These are phyloP conservation scores for Xylaria sp. DNA, from an alignment of 2,329 filamentous ascomycete genomes.

Conservation along the genomic window DNA sequence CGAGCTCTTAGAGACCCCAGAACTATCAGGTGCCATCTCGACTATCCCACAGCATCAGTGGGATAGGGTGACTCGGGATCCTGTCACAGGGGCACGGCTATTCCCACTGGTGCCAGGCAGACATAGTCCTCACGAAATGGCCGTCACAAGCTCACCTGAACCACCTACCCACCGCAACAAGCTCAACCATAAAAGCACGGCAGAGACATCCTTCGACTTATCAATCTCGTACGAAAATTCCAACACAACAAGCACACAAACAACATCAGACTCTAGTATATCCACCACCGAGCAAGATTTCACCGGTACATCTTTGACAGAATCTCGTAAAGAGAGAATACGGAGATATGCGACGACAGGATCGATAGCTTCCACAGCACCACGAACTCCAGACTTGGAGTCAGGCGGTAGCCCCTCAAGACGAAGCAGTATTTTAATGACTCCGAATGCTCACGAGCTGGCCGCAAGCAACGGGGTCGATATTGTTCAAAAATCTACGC, in stretches of 20 bases:
- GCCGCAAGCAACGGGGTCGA: slow-evolving; percentile 29
- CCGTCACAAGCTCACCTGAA: slow-evolving; percentile 5
- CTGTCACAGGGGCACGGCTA: slow-evolving; percentile 41
- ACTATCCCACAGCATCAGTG: slow-evolving; percentile 35
- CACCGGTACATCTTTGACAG: slow-evolving; percentile 25
- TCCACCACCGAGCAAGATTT: slow-evolving; percentile 21
- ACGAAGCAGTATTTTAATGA: slow-evolving; percentile 46
- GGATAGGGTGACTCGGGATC: slow-evolving; percentile 34
- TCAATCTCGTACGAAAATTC: slow-evolving; percentile 27
- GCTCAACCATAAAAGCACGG: slow-evolving; percentile 1
- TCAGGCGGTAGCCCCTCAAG: slow-evolving; percentile 43
- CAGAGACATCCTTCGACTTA: slow-evolving; percentile 22
- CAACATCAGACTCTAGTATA: slow-evolving; percentile 29
- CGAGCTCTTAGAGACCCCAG: slow-evolving; percentile 22
- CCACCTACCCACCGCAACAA: slow-evolving; percentile 11
- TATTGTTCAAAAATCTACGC: slow-evolving; percentile 25
- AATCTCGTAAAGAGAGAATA: slow-evolving; percentile 19
- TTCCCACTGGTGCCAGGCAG: slow-evolving; percentile 41
- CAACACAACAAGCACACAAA: slow-evolving; percentile 21
- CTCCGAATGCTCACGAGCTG: slow-evolving; percentile 42
- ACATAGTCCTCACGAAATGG: slow-evolving; percentile 1
- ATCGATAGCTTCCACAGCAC: slow-evolving; percentile 39
- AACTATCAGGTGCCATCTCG: slow-evolving; percentile 31
- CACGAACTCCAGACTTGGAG: slow-evolving; percentile 47
- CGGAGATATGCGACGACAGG: slow-evolving; percentile 26